phyloP scores from a whole-genome alignment of 176 grass and related monocot genomes.

The Zea luxurians region DNA sequence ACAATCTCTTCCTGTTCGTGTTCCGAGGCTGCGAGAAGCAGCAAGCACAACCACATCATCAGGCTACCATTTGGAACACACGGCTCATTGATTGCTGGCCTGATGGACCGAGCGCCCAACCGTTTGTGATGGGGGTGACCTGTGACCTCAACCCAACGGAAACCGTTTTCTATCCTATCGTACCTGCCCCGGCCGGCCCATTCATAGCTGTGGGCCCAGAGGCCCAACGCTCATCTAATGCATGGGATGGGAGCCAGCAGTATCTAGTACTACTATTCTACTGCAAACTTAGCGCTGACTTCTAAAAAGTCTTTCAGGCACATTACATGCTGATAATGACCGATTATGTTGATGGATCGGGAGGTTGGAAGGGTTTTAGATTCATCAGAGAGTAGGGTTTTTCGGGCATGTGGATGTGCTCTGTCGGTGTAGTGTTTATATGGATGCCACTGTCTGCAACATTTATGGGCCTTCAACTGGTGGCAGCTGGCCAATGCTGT shows the following conservation, averaged over 20 bases:
- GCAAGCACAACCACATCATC: no score
- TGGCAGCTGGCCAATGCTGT: slow-evolving; percentile 9
- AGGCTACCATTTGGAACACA: no score
- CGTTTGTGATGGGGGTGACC: not conserved
- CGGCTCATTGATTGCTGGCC: slow-evolving; percentile 14
- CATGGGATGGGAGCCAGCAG: not conserved
- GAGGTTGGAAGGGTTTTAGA: not conserved
- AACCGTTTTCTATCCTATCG: not conserved
- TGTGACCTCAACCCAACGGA: slow-evolving; percentile 3
- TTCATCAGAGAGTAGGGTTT: not conserved
- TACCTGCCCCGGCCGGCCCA: not conserved
- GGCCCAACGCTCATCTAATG: not conserved
- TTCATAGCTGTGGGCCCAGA: not conserved
- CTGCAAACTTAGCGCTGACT: not conserved
- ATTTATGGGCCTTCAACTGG: slow-evolving; percentile 24
- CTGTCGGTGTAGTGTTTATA: not conserved
- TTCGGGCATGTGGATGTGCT: not conserved
- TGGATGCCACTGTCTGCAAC: not conserved
- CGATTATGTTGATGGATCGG: not conserved
- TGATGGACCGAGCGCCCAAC: slow-evolving; percentile 24
- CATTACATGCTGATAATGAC: not conserved
- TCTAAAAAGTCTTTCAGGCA: not conserved
- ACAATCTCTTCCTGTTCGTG: no score
- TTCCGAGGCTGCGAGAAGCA: no score
- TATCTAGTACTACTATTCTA: no score